Conservation (phyloP, 2,329 filamentous ascomycete genomes). For the Penicillium digitatum region DNA sequence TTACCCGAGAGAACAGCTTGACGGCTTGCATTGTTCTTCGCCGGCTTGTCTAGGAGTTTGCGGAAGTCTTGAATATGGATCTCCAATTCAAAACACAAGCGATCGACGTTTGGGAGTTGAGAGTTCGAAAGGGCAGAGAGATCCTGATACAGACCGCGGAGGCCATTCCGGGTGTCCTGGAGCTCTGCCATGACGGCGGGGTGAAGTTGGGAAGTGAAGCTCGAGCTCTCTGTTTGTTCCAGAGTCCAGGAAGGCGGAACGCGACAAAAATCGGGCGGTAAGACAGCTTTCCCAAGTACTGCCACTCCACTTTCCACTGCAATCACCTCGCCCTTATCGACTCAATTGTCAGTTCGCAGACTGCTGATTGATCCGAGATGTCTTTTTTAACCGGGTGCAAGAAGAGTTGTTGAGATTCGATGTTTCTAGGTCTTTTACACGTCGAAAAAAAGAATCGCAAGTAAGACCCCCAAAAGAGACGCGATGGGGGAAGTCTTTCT, state of each 20-base stretch:
- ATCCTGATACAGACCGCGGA: conserved; percentile 82
- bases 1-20: conserved; percentile 65
- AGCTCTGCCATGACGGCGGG: conserved; percentile 49
- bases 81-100: conserved; percentile 63
- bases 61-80: conserved; percentile 63
- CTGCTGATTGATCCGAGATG: conserved; percentile 2
- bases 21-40: conserved; percentile 71
- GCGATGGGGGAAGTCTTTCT: conserved; percentile 45
- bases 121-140: conserved; percentile 71
- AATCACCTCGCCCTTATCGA: conserved; percentile 8
- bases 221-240: conserved; percentile 28
- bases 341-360: background rate
- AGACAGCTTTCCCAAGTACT: conserved; percentile 5
- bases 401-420: background rate
- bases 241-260: conserved; percentile 31
- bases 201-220: conserved; percentile 22
- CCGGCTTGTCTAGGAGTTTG: conserved; percentile 68
- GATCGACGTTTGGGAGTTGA: conserved; percentile 65
- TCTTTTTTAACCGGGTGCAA: background rate
- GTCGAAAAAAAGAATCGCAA: too few species aligned
- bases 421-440: background rate
- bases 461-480: background rate
- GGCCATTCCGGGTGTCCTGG: conserved; percentile 66
- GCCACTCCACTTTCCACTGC: conserved; percentile 9
- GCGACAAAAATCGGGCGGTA: conserved; percentile 36